These are phyloP conservation scores for Ophiostoma triangulosporum DNA, from an alignment of 2,329 filamentous ascomycete species.

Conservation along the genomic window DNA sequence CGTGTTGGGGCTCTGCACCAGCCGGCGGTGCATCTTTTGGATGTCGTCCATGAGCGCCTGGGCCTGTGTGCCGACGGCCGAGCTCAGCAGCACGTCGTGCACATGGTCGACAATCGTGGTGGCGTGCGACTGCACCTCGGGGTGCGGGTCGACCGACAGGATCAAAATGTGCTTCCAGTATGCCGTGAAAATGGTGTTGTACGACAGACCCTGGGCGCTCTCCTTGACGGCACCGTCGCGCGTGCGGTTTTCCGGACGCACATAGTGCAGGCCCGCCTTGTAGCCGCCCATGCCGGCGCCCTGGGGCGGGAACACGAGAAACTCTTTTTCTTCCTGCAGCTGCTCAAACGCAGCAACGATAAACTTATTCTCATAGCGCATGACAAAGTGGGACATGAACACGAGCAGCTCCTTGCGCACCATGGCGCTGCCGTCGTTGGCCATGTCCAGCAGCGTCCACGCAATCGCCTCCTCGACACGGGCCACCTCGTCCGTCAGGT, in stretches of 20 bases:
- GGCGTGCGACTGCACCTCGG: constrained; percentile 79
- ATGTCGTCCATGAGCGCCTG: constrained; percentile 66
- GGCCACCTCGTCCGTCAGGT: constrained; percentile 80
- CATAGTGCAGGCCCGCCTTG: constrained; percentile 51
- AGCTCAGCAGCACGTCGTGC: constrained; percentile 63
- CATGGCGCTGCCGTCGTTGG: constrained; percentile 84
- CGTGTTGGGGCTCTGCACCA: constrained; percentile 28
- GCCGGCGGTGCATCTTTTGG: constrained; percentile 33
- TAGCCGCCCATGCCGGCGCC: constrained; percentile 29
- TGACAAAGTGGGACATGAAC: constrained; percentile 84
- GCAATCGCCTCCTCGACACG: constrained; percentile 85
- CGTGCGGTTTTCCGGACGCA: constrained; percentile 40
- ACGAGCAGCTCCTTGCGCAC: constrained; percentile 87
- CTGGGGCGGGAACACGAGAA: constrained; percentile 40
- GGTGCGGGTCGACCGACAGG: constrained; percentile 85
- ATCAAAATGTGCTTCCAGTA: constrained; percentile 91
- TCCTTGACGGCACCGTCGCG: constrained; percentile 44
- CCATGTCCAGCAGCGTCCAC: constrained; percentile 79
- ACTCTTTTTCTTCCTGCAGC: constrained; percentile 67
- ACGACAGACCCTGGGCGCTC: constrained; percentile 48
- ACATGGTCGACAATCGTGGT: constrained; percentile 77
- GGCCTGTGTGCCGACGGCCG: constrained; percentile 57
- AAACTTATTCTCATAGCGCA: constrained; percentile 85
- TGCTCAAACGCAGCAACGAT: constrained; percentile 87
- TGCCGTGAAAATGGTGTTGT: constrained; percentile 82